Evolutionary conservation across 192 early-diverging fungal genomes (phyloP), one percentile per base, ranked within the genome.

Genomic region (Mortierella hygrophila): DNA sequence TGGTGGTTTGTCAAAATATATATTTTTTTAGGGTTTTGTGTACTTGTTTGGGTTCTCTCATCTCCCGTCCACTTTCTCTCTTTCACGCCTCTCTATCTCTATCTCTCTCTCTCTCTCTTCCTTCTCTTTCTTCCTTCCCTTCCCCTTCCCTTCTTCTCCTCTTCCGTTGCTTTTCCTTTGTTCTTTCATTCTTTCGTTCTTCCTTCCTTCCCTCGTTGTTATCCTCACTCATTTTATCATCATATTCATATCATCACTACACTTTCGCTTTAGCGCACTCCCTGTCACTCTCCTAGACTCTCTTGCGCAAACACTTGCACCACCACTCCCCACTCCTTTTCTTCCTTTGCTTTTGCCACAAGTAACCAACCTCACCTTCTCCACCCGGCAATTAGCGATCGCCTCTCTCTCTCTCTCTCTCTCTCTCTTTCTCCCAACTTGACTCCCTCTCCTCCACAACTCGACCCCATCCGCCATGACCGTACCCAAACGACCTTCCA

Each of bases 401-500:
- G 47, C n/a, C n/a, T n/a, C n/a, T n/a, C n/a, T n/a, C n/a, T n/a
- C n/a, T 52, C 15, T 29, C 60, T 63, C 32, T 10, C 13, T 41
- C 32, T 3, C 26, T 1, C 35, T 60, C 29, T 6, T 42, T 9
- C 23, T 23, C 68, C 11, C 16, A 46, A 8, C 44, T 46, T 46
- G 44, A 46, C 47, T 5, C 46, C 5, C n/a, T 57, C n/a, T 26
- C 55, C n/a, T 26, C 52, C 52, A 16, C 44, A 54, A 52, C 60
- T 74, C 16, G 60, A 44, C n/a, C n/a, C 37, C 69, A 54, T 16
- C 40, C 65, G 32, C 32, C 37, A 86, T 86, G 84, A 86, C 84
- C 5, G 55, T 86, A 32, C 76, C 79, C 70, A 81, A 86, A 68
- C 60, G 84, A 46, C 84, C 78, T 0, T 78, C 79, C 70, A 26